These are phyloP conservation scores for Pleurozium schreberi DNA, from an alignment of 225 moss, liverwort and hornwort genomes.

Conservation along the genomic window DNA sequence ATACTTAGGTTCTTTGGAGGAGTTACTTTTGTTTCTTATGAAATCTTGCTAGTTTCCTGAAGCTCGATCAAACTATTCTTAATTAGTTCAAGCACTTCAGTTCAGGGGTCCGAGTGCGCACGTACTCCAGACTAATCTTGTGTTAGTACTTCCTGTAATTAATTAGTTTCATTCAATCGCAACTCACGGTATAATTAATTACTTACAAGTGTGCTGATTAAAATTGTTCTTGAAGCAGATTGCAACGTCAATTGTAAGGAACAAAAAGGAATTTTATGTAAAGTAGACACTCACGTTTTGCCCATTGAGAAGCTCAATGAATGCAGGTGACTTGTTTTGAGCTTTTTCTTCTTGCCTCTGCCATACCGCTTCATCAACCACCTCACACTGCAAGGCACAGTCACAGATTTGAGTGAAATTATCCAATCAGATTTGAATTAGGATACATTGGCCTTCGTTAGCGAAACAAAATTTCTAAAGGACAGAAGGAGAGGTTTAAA, in stretches of 20 bases:
- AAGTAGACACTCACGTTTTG: neutral
- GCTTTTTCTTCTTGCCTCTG: slow-evolving; percentile 9
- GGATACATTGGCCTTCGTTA: too few relatives aligned
- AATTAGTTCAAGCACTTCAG: neutral
- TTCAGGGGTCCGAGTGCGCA: neutral
- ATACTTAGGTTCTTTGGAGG: too few relatives aligned
- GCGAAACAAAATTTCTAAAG: neutral
- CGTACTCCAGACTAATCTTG: neutral
- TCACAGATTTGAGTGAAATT: neutral
- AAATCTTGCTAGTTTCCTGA: too few relatives aligned
- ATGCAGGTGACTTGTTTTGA: neutral
- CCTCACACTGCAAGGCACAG: slow-evolving; percentile 12
- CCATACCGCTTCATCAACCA: slow-evolving; percentile 26
- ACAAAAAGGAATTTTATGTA: too few relatives aligned
- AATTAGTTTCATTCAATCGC: neutral
- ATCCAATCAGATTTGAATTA: neutral
- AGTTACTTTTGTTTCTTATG: neutral
- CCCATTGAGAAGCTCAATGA: slow-evolving; percentile 14
- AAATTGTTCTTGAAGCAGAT: neutral
- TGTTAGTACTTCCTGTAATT: neutral
- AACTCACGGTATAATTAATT: neutral
- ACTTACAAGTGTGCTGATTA: neutral
- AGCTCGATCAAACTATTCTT: neutral
- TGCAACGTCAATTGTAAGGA: neutral
- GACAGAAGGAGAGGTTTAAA: neutral